These are phyloP conservation scores for Candida pini DNA, from an alignment of 805 yeast species.

Conservation along the genomic window DNA sequence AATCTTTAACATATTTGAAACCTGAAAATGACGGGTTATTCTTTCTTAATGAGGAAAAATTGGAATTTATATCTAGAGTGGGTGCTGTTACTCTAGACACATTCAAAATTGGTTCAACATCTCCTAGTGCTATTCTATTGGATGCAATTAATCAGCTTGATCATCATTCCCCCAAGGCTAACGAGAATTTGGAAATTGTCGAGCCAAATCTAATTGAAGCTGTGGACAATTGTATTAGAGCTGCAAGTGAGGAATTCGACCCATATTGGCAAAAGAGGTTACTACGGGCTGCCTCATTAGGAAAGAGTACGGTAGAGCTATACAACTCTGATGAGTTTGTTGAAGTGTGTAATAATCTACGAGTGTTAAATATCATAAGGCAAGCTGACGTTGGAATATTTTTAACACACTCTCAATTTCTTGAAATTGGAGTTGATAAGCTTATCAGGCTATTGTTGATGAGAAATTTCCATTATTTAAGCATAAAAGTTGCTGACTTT, in stretches of 20 bases:
- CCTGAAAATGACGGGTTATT: conserved; percentile 69
- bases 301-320: conserved; percentile 57
- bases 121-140: conserved; percentile 74
- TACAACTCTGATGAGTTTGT: conserved; percentile 60
- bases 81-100: conserved; percentile 49
- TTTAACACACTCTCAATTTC: conserved; percentile 54
- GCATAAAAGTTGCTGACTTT: conserved; percentile 54
- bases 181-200: conserved; percentile 60
- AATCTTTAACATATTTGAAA: conserved; percentile 35
- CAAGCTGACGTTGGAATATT: conserved; percentile 61
- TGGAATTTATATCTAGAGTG: conserved; percentile 64
- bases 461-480: conserved; percentile 55
- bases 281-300: conserved; percentile 78
- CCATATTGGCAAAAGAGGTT: conserved; percentile 75
- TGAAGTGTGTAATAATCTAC: conserved; percentile 51
- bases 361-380: conserved; percentile 67
- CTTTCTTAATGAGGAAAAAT: conserved; percentile 49
- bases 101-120: conserved; percentile 77
- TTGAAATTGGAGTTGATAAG: conserved; percentile 46
- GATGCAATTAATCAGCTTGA: conserved; percentile 71
- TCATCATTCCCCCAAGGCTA: conserved; percentile 71
- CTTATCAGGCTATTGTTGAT: conserved; percentile 52
- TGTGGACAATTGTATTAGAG: conserved; percentile 63
- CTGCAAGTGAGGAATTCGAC: conserved; percentile 74
- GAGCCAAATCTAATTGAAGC: conserved; percentile 49